phyloP scores from a whole-genome alignment of 163 green algal genomes.

The Picocystis sp. region DNA sequence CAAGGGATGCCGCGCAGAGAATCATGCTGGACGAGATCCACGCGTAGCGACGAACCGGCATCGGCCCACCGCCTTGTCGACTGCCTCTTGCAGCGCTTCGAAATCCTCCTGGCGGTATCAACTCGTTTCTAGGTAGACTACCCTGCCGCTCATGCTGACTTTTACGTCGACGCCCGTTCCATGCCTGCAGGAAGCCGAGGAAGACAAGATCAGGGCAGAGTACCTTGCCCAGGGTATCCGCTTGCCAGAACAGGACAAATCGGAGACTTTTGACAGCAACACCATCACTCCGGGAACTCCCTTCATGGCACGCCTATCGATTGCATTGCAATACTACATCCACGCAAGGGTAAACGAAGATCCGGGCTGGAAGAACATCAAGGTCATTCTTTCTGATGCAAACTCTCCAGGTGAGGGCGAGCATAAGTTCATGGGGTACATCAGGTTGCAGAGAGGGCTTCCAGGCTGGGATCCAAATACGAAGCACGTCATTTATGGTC shows the following conservation, averaged over 20 bases:
- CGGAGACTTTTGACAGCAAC: conserved; percentile 20
- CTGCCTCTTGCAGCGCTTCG: too few relatives aligned
- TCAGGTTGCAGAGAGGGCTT: conserved; percentile 40
- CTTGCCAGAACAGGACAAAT: conserved; percentile 47
- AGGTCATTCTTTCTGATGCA: neutral
- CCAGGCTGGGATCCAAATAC: conserved; percentile 28
- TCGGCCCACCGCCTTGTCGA: too few relatives aligned
- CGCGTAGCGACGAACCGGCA: too few relatives aligned
- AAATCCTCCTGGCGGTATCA: too few relatives aligned
- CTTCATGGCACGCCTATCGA: neutral
- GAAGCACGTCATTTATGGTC: neutral
- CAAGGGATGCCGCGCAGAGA: too few relatives aligned
- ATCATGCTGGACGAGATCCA: too few relatives aligned
- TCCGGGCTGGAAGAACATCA: neutral
- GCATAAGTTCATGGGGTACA: conserved; percentile 1
- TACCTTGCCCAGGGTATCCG: conserved; percentile 32
- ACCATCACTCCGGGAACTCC: neutral
- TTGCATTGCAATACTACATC: conserved; percentile 70
- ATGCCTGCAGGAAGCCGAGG: conserved; percentile 43
- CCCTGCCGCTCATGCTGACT: too few relatives aligned
- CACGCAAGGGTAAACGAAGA: neutral
- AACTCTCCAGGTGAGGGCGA: neutral
- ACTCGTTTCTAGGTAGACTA: too few relatives aligned
- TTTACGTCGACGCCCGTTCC: too few relatives aligned
- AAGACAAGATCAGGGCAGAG: conserved; percentile 35